Conservation (phyloP, 2,329 filamentous ascomycete species). For the Aspergillus fijiensis region DNA sequence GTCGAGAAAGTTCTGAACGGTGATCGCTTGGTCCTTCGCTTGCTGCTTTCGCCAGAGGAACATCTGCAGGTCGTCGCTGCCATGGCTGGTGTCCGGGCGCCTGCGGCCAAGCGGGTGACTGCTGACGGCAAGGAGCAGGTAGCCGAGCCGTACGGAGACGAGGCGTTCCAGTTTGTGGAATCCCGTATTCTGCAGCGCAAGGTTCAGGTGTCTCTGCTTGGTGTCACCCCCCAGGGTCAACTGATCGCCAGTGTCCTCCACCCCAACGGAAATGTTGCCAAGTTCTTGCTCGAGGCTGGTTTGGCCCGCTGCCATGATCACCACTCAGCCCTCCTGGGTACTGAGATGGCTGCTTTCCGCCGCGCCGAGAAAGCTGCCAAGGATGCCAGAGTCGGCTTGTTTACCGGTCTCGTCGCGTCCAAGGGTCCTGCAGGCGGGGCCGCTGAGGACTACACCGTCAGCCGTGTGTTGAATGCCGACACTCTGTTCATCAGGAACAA, state of each 20-base stretch:
- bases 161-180: slow-evolving; percentile 86
- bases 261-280: slow-evolving; percentile 87
- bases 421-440: slow-evolving; percentile 60
- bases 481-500: slow-evolving; percentile 85
- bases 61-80: slow-evolving; percentile 88
- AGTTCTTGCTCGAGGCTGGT: slow-evolving; percentile 84
- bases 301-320: slow-evolving; percentile 92
- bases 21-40: slow-evolving; percentile 81
- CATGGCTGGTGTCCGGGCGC: slow-evolving; percentile 83
- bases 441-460: slow-evolving; percentile 77
- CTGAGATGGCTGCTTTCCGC: slow-evolving; percentile 81
- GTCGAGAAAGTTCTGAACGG: slow-evolving; percentile 90
- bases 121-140: slow-evolving; percentile 77
- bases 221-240: slow-evolving; percentile 84
- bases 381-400: slow-evolving; percentile 71
- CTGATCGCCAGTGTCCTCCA: slow-evolving; percentile 86
- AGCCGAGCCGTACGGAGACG: slow-evolving; percentile 85
- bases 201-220: slow-evolving; percentile 78
- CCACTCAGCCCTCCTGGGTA: slow-evolving; percentile 87
- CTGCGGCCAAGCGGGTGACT: slow-evolving; percentile 82
- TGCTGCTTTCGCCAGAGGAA: slow-evolving; percentile 76
- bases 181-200: slow-evolving; percentile 79
- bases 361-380: slow-evolving; percentile 85
- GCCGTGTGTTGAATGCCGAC: slow-evolving; percentile 83
- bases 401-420: slow-evolving; percentile 71